These are phyloP conservation scores for Erodium trifolium DNA, from an alignment of 441 rosid species.

Conservation along the genomic window DNA sequence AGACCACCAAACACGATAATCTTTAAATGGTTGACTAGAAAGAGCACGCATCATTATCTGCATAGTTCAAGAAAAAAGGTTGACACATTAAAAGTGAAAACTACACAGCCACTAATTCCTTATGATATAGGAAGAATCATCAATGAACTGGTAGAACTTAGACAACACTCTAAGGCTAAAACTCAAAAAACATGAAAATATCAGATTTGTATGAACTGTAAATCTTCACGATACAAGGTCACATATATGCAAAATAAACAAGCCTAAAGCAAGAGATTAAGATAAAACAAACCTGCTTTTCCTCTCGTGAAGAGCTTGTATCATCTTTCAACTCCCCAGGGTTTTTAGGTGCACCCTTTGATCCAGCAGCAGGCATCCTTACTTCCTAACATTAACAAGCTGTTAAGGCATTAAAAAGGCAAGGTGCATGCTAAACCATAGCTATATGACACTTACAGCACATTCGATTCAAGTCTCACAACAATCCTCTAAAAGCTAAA, in stretches of 20 bases:
- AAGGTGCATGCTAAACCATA: conserved; percentile 1
- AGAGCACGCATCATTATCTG: conserved; percentile 77
- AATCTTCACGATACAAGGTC: not conserved
- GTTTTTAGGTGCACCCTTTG: conserved; percentile 66
- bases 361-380: conserved; percentile 97
- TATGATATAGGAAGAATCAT: not conserved
- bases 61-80: conserved; percentile 20
- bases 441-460: not conserved
- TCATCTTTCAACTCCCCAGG: conserved; percentile 79
- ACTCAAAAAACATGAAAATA: not conserved
- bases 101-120: not conserved
- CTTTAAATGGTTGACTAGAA: conserved; percentile 64
- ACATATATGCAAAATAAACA: not conserved
- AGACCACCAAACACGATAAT: conserved; percentile 89
- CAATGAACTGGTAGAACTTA: not conserved
- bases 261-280: conserved; percentile 3
- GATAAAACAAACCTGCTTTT: conserved; percentile 56
- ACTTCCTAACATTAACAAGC: conserved; percentile 60
- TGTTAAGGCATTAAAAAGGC: conserved; percentile 17
- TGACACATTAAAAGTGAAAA: not conserved
- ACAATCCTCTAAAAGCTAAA: not conserved
- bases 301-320: conserved; percentile 77
- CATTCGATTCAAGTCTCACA: not conserved
- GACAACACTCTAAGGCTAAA: not conserved
- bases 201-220: not conserved